Percentiles rank a stretch among this genome's conserved stretches.
phyloP scores from a whole-genome alignment of 2,329 filamentous ascomycete genomes.

The Biscogniauxia mediterranea region DNA sequence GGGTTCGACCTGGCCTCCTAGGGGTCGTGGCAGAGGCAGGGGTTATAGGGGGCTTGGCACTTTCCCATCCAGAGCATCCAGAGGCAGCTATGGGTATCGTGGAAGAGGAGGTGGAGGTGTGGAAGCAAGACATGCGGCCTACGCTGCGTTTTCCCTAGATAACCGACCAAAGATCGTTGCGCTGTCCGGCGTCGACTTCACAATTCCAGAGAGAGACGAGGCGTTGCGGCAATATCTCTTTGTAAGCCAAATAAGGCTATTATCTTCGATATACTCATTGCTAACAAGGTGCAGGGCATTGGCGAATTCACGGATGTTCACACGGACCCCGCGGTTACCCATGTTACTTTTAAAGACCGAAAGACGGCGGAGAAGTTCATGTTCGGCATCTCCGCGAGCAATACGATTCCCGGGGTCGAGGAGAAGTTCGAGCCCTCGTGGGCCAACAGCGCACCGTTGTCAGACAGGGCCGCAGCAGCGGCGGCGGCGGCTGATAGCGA shows the following conservation, averaged over 20 bases:
- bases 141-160: conserved; percentile 67
- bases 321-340: conserved; percentile 44
- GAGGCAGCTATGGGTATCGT: conserved; percentile 46
- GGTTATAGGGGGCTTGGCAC: conserved; percentile 38
- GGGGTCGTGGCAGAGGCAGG: conserved; percentile 40
- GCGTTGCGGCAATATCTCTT: conserved; percentile 69
- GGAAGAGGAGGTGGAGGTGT: conserved; percentile 39
- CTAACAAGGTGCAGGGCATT: conserved; percentile 48
- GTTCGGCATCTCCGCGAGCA: conserved; percentile 48
- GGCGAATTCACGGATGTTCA: conserved; percentile 62
- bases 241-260: conserved; percentile 42
- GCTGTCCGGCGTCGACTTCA: conserved; percentile 63
- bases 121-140: conserved; percentile 45
- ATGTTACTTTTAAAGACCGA: conserved; percentile 64
- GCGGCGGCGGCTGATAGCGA: conserved; percentile 16
- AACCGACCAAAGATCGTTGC: conserved; percentile 70
- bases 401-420: conserved; percentile 59
- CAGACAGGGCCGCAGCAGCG: conserved; percentile 8
- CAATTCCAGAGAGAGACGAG: conserved; percentile 63
- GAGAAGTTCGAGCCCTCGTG: conserved; percentile 66
- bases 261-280: conserved; percentile 5
- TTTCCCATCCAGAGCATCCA: conserved; percentile 34
- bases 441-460: conserved; percentile 40
- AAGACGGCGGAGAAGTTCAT: conserved; percentile 70
- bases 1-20: conserved; percentile 33